Evolutionary conservation across 768 basidiomycete genomes (phyloP), one percentile per base, ranked within the genome.

Genomic region (Pisolithus tinctorius): DNA sequence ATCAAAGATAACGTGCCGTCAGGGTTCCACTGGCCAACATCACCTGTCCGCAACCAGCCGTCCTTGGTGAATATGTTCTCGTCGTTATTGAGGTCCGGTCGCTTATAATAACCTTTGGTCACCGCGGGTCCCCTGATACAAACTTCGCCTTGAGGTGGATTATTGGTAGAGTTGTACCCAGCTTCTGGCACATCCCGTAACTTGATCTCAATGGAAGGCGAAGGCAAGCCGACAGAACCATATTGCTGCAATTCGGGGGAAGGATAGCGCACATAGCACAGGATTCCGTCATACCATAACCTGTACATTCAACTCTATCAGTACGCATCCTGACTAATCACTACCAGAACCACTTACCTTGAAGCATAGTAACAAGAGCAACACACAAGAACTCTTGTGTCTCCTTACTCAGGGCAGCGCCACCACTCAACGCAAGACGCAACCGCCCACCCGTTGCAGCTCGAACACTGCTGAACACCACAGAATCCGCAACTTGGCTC

Each of bases 201-300:
- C 71, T 96, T 97, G 74, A 96, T 77, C 68, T 99, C 95, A 47
- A 83, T 76, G 17, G 87, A 88, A 1, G 94, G 92, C 36, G 87
- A 80, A 6, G 93, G 92, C n/a, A 90, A 74, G 16, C 95, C 95
- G 43, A 92, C 93, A 9, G 75, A 63, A 14, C 84, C 83, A 62
- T 81, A 86, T 41, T 79, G 78, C 78, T 86, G 79, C 54, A 84
- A 68, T 61, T 88, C 87, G 93, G 94, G 4, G 92, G 90, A 23
- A 96, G 76, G 56, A 98, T 79, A 26, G 83, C 76, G 62, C 86
- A 89, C 90, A 95, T 93, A 38, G 89, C 90, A 61, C 88, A 84
- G 1, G 90, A 85, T 64, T 98, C 95, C n/a, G 95, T 99, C 82
- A 98, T 84, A 31, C 95, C 94, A 62, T 94, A 95, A 48, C 90